These are phyloP conservation scores for Cladophialophora exuberans DNA, from an alignment of 2,329 filamentous ascomycete genomes.

Conservation along the genomic window DNA sequence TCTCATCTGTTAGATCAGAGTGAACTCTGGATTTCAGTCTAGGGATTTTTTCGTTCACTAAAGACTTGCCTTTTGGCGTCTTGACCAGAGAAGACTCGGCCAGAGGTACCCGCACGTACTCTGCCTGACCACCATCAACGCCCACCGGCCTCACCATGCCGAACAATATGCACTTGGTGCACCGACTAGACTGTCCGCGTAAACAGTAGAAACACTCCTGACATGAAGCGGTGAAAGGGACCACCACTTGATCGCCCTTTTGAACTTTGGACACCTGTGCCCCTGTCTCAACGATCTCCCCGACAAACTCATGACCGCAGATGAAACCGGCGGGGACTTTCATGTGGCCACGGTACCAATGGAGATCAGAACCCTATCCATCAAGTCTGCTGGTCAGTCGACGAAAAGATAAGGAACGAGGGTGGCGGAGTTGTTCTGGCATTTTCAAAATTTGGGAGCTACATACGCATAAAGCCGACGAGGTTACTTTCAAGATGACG, in stretches of 20 bases:
- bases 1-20: too few relatives aligned
- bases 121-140: constrained; percentile 59
- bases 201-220: constrained; percentile 56
- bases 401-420: too few relatives aligned
- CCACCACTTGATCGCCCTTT: constrained; percentile 55
- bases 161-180: constrained; percentile 48
- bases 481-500: constrained; percentile 48
- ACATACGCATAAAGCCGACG: constrained; percentile 14
- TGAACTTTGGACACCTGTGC: constrained; percentile 49
- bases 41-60: not conserved
- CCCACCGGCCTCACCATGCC: constrained; percentile 47
- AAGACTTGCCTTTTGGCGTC: constrained; percentile 38
- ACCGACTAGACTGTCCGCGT: constrained; percentile 56
- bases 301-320: constrained; percentile 61
- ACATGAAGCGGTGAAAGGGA: constrained; percentile 56
- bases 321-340: constrained; percentile 50
- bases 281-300: constrained; percentile 50
- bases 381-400: too few relatives aligned
- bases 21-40: too few relatives aligned
- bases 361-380: constrained; percentile 33
- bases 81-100: constrained; percentile 53
- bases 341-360: constrained; percentile 58
- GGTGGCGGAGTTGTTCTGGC: too few relatives aligned
- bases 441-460: not conserved
- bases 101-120: constrained; percentile 57